Conservation (phyloP, 495 filamentous ascomycete genomes). For the Penicillium flavigenum region DNA sequence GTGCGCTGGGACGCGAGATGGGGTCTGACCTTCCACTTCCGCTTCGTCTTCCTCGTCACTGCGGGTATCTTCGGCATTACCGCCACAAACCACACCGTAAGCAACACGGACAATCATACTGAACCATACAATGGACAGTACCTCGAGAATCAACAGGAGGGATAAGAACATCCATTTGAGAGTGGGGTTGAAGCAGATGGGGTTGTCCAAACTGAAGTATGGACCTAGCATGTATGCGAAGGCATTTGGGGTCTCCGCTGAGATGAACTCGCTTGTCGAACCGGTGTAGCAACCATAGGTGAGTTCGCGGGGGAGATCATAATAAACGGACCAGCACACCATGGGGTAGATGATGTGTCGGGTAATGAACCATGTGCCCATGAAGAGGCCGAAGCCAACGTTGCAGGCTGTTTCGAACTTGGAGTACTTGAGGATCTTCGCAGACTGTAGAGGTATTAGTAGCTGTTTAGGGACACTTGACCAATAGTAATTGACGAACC, state of each 20-base stretch:
- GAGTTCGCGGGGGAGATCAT: constrained; percentile 63
- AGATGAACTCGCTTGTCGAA: constrained; percentile 52
- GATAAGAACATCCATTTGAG: constrained; percentile 75
- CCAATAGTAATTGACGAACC: constrained; percentile 51
- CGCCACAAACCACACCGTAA: constrained; percentile 67
- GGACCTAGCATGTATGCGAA: constrained; percentile 65
- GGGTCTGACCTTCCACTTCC: constrained; percentile 44
- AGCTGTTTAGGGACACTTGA: not conserved
- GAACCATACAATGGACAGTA: constrained; percentile 84
- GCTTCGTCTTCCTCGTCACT: constrained; percentile 82
- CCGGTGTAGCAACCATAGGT: constrained; percentile 68
- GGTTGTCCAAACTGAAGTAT: constrained; percentile 64
- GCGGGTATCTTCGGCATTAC: constrained; percentile 79
- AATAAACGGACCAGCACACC: constrained; percentile 78
- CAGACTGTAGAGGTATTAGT: constrained; percentile 54
- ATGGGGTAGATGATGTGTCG: constrained; percentile 78
- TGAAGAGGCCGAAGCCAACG: constrained; percentile 79
- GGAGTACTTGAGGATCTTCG: constrained; percentile 92
- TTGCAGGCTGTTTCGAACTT: constrained; percentile 75
- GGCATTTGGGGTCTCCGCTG: constrained; percentile 55
- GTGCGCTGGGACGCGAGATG: constrained; percentile 42
- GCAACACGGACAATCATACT: constrained; percentile 82
- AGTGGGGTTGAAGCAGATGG: constrained; percentile 71
- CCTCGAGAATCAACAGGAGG: constrained; percentile 74
- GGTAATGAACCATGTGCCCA: constrained; percentile 78